A percentile compares a stretch with the other conserved stretches of the same genome.
Evolutionary conservation across 371 early-diverging fungal genomes (phyloP).

Genomic region (Lichtheimia hyalospora): DNA sequence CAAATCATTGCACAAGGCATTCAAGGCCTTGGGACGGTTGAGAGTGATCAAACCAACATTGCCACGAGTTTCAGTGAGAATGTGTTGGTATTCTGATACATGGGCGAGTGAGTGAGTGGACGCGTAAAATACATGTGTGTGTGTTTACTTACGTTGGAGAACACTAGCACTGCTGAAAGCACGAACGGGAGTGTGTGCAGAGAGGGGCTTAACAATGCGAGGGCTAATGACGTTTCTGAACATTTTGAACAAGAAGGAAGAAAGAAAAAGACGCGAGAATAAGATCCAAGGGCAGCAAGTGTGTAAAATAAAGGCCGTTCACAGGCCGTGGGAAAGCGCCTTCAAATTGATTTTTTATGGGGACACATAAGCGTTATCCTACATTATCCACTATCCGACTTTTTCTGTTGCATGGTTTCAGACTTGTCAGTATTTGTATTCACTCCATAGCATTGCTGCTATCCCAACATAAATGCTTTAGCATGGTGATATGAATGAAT

Average conservation of each 20-base stretch:
- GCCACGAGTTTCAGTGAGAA: slow-evolving; percentile 78
- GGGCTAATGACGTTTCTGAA: slow-evolving; percentile 41
- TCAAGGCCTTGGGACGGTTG: slow-evolving; percentile 95
- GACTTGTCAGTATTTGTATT: too few species aligned
- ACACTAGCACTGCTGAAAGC: slow-evolving; percentile 37
- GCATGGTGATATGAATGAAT: too few species aligned
- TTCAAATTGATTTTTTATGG: too few species aligned
- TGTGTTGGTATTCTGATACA: slow-evolving; percentile 55
- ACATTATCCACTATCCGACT: too few species aligned
- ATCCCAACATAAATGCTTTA: too few species aligned
- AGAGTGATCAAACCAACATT: slow-evolving; percentile 89
- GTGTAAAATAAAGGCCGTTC: not conserved
- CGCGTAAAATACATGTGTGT: not conserved
- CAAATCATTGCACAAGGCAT: slow-evolving; percentile 93
- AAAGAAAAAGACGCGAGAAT: not conserved
- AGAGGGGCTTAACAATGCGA: slow-evolving; percentile 39
- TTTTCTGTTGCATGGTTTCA: too few species aligned
- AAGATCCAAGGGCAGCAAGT: not conserved
- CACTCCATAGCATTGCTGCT: too few species aligned
- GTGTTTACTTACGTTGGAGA: slow-evolving; percentile 30
- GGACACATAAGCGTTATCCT: too few species aligned
- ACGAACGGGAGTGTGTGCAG: slow-evolving; percentile 31
- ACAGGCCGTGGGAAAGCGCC: too few species aligned
- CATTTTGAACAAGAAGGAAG: slow-evolving; percentile 24
- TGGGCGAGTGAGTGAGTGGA: slow-evolving; percentile 18